These are phyloP conservation scores for Fusarium kyushuense DNA, from an alignment of 2,329 filamentous ascomycete genomes.

Conservation along the genomic window DNA sequence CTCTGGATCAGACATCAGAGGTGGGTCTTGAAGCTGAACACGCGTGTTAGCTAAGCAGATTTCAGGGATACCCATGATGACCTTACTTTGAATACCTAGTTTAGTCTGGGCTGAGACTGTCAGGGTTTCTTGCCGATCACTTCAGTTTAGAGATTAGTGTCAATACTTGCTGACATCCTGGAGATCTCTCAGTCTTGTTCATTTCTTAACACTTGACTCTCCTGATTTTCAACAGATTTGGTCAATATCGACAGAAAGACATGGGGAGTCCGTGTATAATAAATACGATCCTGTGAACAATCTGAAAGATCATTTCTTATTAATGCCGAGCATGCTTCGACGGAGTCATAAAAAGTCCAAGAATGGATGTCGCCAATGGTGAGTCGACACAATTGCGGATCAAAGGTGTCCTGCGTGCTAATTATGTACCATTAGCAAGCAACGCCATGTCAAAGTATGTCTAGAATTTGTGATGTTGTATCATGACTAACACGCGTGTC, in stretches of 20 bases:
- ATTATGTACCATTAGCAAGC: slow-evolving; percentile 8
- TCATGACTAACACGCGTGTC: slow-evolving; percentile 15
- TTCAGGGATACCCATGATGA: accelerated
- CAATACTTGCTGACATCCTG: background rate
- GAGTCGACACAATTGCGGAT: background rate
- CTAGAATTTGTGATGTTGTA: accelerated
- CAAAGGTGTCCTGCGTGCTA: accelerated
- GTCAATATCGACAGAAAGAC: too few relatives aligned
- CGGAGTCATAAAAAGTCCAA: slow-evolving; percentile 38
- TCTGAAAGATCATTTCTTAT: too few relatives aligned
- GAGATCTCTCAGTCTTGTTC: background rate
- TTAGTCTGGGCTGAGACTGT: too few relatives aligned
- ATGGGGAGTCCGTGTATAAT: too few relatives aligned
- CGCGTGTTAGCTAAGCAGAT: slow-evolving; percentile 34
- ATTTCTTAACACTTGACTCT: background rate
- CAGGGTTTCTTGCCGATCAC: background rate
- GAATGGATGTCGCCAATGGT: slow-evolving; percentile 36
- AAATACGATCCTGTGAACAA: too few relatives aligned
- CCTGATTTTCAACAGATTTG: background rate
- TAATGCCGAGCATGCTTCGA: too few relatives aligned
- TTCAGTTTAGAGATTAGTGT: background rate
- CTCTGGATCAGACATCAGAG: too few relatives aligned
- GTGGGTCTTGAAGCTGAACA: background rate
- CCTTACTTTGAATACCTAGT: too few relatives aligned
- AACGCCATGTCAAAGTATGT: slow-evolving; percentile 34